phyloP scores from a whole-genome alignment of 371 early-diverging fungal species.

The Rhizopus stolonifer region DNA sequence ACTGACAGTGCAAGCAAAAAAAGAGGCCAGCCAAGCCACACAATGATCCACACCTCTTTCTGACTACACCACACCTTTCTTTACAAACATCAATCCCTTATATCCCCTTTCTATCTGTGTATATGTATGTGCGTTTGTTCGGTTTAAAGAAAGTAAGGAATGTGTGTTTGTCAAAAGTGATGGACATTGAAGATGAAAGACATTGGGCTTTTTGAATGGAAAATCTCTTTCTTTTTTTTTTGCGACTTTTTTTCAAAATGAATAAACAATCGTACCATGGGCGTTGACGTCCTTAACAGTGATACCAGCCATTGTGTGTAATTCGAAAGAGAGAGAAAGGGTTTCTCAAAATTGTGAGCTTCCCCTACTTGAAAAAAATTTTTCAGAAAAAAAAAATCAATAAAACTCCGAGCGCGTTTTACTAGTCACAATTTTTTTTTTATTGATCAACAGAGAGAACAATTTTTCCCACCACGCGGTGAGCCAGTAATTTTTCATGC shows the following conservation, averaged over 20 bases:
- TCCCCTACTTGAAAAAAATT: conserved; percentile 19
- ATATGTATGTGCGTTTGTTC: too few species aligned
- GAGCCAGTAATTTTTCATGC: conserved; percentile 34
- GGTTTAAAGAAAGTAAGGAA: too few species aligned
- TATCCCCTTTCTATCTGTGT: too few species aligned
- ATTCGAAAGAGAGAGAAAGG: conserved; percentile 32
- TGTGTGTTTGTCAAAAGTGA: neutral
- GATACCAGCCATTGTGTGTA: conserved; percentile 57
- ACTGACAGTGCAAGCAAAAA: too few species aligned
- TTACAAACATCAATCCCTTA: too few species aligned
- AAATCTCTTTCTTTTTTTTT: neutral
- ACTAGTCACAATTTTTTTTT: neutral
- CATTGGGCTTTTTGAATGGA: neutral
- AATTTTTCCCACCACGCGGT: conserved; percentile 56
- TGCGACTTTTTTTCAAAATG: neutral
- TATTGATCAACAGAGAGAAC: conserved; percentile 28
- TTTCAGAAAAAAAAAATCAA: conserved; percentile 10
- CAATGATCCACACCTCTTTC: neutral
- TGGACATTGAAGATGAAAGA: neutral
- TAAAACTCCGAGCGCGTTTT: neutral
- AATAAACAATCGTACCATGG: conserved; percentile 52
- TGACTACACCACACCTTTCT: too few species aligned
- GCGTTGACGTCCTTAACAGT: conserved; percentile 96
- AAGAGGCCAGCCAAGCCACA: conserved; percentile 1
- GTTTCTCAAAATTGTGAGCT: conserved; percentile 6